phyloP scores from a whole-genome alignment of 192 early-diverging fungal genomes.

The Dissophora globulifera region DNA sequence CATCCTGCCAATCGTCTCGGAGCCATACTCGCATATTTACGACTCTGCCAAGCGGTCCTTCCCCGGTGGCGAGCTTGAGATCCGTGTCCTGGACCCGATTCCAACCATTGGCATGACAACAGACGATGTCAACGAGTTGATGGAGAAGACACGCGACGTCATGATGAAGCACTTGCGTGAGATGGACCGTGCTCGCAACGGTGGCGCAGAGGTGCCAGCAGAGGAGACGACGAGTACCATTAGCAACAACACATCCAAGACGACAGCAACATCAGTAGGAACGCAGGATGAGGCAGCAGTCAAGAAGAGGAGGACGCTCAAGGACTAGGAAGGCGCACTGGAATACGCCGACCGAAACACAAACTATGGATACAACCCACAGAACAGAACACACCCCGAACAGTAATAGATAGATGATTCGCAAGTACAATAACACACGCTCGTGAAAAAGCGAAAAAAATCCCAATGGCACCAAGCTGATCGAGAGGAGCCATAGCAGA shows the following conservation, averaged over 20 bases:
- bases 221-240: background rate
- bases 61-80: conserved; percentile 61
- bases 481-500: too few relatives aligned
- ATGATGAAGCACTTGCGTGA: conserved; percentile 64
- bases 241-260: conserved; percentile 24
- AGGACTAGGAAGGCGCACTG: too few relatives aligned
- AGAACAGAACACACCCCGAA: background rate
- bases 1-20: conserved; percentile 88
- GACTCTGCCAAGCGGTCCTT: conserved; percentile 63
- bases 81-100: conserved; percentile 68
- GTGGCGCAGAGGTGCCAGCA: background rate
- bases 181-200: conserved; percentile 37
- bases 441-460: background rate
- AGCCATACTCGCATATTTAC: conserved; percentile 73
- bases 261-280: conserved; percentile 27
- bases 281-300: conserved; percentile 25
- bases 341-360: too few relatives aligned
- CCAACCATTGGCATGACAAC: conserved; percentile 55
- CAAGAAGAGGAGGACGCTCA: conserved; percentile 48
- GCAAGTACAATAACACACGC: too few relatives aligned
- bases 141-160: conserved; percentile 55
- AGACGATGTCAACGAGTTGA: conserved; percentile 60
- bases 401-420: too few relatives aligned
- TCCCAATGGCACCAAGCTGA: background rate
- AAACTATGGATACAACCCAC: too few relatives aligned